A percentile compares a stretch with the other conserved stretches of the same genome.
These are phyloP conservation scores for Brassica nigra DNA, from an alignment of 345 rosid species.

Conservation along the genomic window DNA sequence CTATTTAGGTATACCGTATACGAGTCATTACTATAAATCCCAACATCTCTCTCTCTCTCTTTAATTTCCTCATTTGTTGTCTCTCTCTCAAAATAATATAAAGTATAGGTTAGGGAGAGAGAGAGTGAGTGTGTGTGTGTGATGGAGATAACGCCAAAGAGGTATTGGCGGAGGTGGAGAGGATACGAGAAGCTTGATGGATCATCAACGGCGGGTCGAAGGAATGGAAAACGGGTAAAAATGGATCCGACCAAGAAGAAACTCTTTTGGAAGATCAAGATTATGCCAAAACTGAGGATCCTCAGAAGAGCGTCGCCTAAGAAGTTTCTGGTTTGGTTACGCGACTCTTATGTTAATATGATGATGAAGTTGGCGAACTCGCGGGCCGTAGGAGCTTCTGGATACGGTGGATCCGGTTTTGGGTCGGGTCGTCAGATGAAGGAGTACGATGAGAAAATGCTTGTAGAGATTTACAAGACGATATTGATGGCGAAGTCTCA, in stretches of 20 bases:
- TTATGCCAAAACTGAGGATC: conserved; percentile 49
- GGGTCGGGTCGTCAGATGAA: conserved; percentile 42
- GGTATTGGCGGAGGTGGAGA: conserved; percentile 50
- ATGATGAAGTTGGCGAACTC: conserved; percentile 63
- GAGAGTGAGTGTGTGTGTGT: too few species aligned
- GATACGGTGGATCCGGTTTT: conserved; percentile 39
- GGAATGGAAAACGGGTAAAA: conserved; percentile 29
- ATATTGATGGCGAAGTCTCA: conserved; percentile 54
- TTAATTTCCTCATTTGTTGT: not conserved
- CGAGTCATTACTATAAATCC: conserved; percentile 16
- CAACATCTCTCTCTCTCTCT: not conserved
- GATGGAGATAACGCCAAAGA: conserved; percentile 39
- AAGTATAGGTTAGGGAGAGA: not conserved
- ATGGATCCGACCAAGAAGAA: conserved; percentile 39
- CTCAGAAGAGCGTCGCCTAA: conserved; percentile 46
- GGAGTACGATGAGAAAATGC: conserved; percentile 58
- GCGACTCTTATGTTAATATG: conserved; percentile 73
- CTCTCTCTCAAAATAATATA: not conserved
- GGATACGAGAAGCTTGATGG: conserved; percentile 57
- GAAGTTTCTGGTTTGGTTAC: conserved; percentile 55
- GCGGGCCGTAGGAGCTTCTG: conserved; percentile 40
- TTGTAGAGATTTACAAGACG: conserved; percentile 71
- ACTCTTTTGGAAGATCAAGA: conserved; percentile 55
- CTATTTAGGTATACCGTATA: conserved; percentile 5
- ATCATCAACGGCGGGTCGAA: conserved; percentile 15